Evolutionary conservation across 164 flowering plant genomes (phyloP).

Genomic region (Stephania japonica): DNA sequence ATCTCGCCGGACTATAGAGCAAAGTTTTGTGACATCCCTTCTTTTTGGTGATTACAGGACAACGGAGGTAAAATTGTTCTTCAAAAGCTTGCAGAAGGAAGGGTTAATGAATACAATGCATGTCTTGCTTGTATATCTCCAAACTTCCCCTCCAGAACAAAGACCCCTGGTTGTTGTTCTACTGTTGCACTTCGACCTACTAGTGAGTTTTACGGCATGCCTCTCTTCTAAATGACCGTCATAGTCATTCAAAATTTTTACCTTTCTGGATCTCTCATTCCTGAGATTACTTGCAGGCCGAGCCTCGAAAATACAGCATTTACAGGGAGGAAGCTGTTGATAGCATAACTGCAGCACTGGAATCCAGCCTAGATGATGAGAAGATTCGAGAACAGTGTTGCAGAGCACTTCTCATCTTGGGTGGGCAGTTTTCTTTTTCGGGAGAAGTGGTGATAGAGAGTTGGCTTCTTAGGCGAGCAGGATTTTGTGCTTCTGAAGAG

Average conservation of each 20-base stretch:
- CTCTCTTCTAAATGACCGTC: no score
- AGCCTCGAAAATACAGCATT: conserved; percentile 34
- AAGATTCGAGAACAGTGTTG: conserved; percentile 39
- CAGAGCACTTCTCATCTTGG: conserved; percentile 54
- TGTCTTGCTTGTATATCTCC: conserved; percentile 46
- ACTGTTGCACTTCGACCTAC: conserved; percentile 49
- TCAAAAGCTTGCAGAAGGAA: conserved; percentile 40
- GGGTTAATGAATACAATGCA: conserved; percentile 43
- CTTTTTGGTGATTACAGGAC: conserved; percentile 37
- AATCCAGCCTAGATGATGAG: conserved; percentile 44
- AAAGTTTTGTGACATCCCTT: background rate
- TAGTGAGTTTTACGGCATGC: conserved; percentile 31
- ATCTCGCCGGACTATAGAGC: no score
- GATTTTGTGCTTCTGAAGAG: conserved; percentile 27
- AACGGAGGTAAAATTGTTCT: conserved; percentile 32
- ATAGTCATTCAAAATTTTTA: no score
- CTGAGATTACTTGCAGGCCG: conserved; percentile 33
- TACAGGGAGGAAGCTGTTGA: conserved; percentile 67
- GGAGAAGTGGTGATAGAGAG: conserved; percentile 36
- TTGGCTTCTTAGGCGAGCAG: conserved; percentile 47
- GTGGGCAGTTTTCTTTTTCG: conserved; percentile 41
- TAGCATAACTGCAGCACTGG: conserved; percentile 43
- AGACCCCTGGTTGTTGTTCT: conserved; percentile 51
- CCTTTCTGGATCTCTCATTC: background rate
- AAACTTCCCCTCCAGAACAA: conserved; percentile 37